Base-by-base conservation (phyloP, 495 filamentous ascomycete genomes). In the Thermochaetoides thermophila region DNA sequence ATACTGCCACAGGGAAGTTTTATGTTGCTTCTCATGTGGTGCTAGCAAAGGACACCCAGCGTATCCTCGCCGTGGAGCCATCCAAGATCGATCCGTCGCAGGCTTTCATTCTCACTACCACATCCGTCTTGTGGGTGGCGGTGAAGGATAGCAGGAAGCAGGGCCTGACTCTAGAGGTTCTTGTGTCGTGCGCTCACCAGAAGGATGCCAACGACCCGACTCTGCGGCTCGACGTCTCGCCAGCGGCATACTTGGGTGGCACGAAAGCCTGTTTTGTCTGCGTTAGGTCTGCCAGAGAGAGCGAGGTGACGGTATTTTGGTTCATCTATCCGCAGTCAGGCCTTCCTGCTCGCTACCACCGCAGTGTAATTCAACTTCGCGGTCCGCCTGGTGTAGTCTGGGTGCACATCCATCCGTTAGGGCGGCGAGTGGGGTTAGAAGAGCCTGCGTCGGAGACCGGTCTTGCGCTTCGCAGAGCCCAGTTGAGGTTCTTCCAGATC, bases 51-150 rank as follows among this genome's bases (percentile, higher is more conserved):
- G 40, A 29, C 4, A 35, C 15, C 13, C 36, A 47, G 20, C 68
- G 64, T 56, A 68, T 79, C n/a, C 40, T 79, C 15, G 65, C 67
- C 31, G 33, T 73, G 11, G 60, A 61, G 21, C 48, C 57, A 31
- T 71, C 63, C 31, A 41, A 55, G 13, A 45, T 52, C n/a, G 53
- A 67, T 29, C 32, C 40, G 4, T 62, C 61, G 6, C 63, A 74
- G 16, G 48, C 72, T 9, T 77, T 69, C 41, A 47, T 79, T 17
- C 50, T 74, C 27, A 79, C 73, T 6, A 70, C 60, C 31, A 48
- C 44, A 15, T 48, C 32, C 19, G 36, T 62, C 2, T 43, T 53
- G 3, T 61, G 55, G 59, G 31, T 60, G 7, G 31, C 30, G 4
- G 41, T 19, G 1, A 40, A 16, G 13, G 31, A 45, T 25, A 22